These are phyloP conservation scores for Phytophthora megakarya DNA, from an alignment of 352 stramenopile genomes.

Conservation along the genomic window DNA sequence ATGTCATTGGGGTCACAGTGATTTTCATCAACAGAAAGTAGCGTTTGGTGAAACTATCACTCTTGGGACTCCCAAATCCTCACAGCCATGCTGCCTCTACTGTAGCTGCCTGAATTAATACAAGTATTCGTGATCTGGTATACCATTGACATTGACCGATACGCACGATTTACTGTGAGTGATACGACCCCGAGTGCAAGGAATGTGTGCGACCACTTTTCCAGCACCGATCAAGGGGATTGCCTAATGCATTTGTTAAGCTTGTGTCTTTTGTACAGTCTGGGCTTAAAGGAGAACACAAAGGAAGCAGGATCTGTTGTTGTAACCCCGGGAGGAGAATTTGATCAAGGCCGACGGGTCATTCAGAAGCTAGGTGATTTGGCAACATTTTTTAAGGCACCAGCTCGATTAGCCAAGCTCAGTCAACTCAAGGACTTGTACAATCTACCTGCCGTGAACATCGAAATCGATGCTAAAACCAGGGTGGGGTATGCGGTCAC, in stretches of 20 bases:
- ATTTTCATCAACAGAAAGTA: not conserved
- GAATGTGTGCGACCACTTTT: conserved; percentile 8
- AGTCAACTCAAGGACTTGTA: conserved; percentile 7
- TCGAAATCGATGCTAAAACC: conserved; percentile 1
- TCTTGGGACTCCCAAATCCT: not conserved
- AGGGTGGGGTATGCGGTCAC: conserved; percentile 9
- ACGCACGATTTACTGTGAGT: not conserved
- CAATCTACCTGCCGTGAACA: not conserved
- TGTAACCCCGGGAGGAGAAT: not conserved
- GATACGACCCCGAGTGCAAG: not conserved
- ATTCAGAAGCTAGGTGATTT: conserved; percentile 7
- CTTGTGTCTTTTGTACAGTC: conserved; percentile 1
- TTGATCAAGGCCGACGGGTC: not conserved
- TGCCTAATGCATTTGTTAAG: conserved; percentile 15
- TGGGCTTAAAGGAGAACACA: conserved; percentile 13
- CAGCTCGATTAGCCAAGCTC: not conserved
- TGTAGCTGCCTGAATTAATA: not conserved
- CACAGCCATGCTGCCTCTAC: not conserved
- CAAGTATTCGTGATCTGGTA: not conserved
- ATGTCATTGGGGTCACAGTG: not conserved
- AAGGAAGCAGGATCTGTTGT: not conserved
- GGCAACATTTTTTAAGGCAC: conserved; percentile 4
- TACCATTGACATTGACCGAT: not conserved
- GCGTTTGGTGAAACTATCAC: not conserved
- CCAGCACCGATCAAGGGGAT: conserved; percentile 10